phyloP scores from a whole-genome alignment of 257 asterid genomes.

The Solanum dulcamara region DNA sequence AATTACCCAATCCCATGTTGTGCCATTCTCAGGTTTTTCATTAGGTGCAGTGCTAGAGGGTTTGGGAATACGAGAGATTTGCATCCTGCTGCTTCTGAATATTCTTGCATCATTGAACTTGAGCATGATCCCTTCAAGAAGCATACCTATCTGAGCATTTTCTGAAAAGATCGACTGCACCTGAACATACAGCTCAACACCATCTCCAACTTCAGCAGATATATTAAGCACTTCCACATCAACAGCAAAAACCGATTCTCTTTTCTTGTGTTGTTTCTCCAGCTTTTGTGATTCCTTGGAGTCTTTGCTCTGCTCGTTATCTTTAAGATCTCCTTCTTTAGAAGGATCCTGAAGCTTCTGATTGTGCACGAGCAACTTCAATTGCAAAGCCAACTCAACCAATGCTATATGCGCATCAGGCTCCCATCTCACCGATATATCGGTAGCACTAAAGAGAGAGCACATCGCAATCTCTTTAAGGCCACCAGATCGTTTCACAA shows the following conservation, averaged over 20 bases:
- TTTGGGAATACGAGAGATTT: slow-evolving; percentile 89
- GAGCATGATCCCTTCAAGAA: slow-evolving; percentile 82
- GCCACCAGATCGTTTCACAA: slow-evolving; percentile 84
- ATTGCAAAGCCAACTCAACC: slow-evolving; percentile 67
- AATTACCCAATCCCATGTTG: slow-evolving; percentile 97
- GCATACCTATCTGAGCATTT: slow-evolving; percentile 96
- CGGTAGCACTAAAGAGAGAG: slow-evolving; percentile 96
- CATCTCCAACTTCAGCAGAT: slow-evolving; percentile 98
- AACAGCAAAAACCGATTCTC: slow-evolving; percentile 80
- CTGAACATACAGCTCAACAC: slow-evolving; percentile 79
- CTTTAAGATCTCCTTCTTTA: slow-evolving; percentile 29
- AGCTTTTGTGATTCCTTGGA: slow-evolving; percentile 30
- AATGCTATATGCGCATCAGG: slow-evolving; percentile 88
- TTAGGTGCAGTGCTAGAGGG: slow-evolving; percentile 40
- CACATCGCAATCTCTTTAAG: slow-evolving; percentile 78
- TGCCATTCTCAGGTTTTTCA: slow-evolving; percentile 40
- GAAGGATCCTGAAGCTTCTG: slow-evolving; percentile 50
- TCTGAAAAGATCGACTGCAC: slow-evolving; percentile 96
- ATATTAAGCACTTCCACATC: slow-evolving; percentile 87
- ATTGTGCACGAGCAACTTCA: slow-evolving; percentile 55
- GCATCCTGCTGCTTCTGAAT: slow-evolving; percentile 95
- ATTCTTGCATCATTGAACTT: slow-evolving; percentile 65
- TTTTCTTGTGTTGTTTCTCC: slow-evolving; percentile 59
- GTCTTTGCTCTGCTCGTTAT: slow-evolving; percentile 36
- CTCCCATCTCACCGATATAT: slow-evolving; percentile 93